A percentile compares a stretch with the other conserved stretches of the same genome.
These are phyloP conservation scores for Mycosphaerella sp. DNA, from an alignment of 2,329 filamentous ascomycete genomes.

Conservation along the genomic window DNA sequence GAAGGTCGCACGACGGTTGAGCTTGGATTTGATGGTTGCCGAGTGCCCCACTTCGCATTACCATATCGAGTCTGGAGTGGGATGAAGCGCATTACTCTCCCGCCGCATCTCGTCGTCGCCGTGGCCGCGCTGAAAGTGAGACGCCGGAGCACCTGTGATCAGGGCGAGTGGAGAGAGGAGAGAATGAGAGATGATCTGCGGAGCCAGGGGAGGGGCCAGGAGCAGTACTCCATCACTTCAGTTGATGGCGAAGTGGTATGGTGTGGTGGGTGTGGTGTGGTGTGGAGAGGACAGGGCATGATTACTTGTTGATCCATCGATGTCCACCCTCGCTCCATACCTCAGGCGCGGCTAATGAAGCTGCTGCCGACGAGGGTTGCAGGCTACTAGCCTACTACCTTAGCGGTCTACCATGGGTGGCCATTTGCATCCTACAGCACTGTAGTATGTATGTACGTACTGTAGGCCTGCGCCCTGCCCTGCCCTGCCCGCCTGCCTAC, in stretches of 20 bases:
- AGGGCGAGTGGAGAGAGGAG: no score
- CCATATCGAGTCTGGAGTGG: slow-evolving; percentile 4
- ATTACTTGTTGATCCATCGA: not conserved
- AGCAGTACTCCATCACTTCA: no score
- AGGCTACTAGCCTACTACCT: no score
- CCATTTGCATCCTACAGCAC: no score
- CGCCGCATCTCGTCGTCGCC: no score
- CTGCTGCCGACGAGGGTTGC: not conserved
- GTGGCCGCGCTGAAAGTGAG: no score
- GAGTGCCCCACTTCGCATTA: slow-evolving; percentile 1
- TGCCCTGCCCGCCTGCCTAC: not conserved
- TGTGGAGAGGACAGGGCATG: not conserved
- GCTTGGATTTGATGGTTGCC: slow-evolving; percentile 8
- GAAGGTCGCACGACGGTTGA: slow-evolving; percentile 1
- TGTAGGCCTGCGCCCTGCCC: not conserved
- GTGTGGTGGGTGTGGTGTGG: no score
- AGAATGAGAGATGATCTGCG: no score
- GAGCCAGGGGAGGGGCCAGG: no score
- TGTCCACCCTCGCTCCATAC: not conserved
- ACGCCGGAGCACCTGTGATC: no score
- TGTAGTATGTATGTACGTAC: not conserved
- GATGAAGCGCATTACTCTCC: not conserved
- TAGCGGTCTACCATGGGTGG: not conserved
- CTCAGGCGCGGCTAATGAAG: not conserved
- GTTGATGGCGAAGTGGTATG: no score